Base-by-base conservation (phyloP, 1,284 basidiomycete genomes). In the Flammula alnicola region DNA sequence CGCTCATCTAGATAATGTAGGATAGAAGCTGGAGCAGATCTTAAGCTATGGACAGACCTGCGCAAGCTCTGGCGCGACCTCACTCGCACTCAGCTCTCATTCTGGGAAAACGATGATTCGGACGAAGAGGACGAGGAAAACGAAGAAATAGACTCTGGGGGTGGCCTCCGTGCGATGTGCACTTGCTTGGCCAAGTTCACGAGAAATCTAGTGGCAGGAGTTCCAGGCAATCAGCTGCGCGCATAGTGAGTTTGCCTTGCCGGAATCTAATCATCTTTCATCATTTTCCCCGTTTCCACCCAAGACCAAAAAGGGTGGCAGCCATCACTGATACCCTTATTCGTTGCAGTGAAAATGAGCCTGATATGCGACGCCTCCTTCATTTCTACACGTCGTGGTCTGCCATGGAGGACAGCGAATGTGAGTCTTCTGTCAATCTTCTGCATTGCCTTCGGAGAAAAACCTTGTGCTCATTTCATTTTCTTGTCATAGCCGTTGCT, bases 151-250 rank as follows among this genome's bases (percentile, higher is more conserved):
- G 35, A 30, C 22, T 47, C 51, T n/a, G n/a, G n/a, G 14, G 44
- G 26, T 17, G 31, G 41, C 25, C 46, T 60, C n/a, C 49, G 55
- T 32, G 51, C 39, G 16, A 25, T 57, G 27, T 54, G 52, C 43
- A 52, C 47, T 31, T 42, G 54, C 56, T 58, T 88, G n/a, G 83
- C 83, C 4, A 84, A 78, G 56, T 86, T 92, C 60, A 91, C 87
- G 4, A 79, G 90, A 52, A 92, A 92, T 64, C 69, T 92, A 10
- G 83, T 86, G 23, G 88, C 87, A 10, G 83, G 79, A 10, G 79
- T 83, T 19, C 75, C 81, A 10, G 59, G 64, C 16, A 92, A 91
- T 66, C 89, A 92, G 62, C 61, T 66, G 44, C 73, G 69, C 53
- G 83, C 83, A 41, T 87, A 80, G 89, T 91, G 60, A 72, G 87